Percentiles rank a stretch among this genome's conserved stretches.
phyloP scores from a whole-genome alignment of 768 basidiomycete genomes.

The Pisolithus tinctorius region DNA sequence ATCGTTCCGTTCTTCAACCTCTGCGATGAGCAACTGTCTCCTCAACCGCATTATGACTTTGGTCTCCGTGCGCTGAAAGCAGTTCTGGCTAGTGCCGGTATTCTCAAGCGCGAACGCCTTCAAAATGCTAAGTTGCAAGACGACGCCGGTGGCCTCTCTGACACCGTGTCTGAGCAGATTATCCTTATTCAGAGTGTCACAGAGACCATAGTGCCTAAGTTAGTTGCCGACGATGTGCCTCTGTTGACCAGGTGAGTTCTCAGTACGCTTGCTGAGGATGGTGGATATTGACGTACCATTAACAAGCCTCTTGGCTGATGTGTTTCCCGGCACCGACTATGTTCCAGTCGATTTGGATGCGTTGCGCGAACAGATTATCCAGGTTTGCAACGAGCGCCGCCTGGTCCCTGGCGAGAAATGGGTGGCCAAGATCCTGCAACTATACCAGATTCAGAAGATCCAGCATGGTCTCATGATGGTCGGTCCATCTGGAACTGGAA shows the following conservation, averaged over 20 bases:
- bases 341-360: slow-evolving; percentile 82
- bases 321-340: slow-evolving; percentile 95
- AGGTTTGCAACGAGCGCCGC: slow-evolving; percentile 81
- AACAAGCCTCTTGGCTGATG: slow-evolving; percentile 81
- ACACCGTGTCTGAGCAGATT: slow-evolving; percentile 81
- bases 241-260: slow-evolving; percentile 74
- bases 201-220: slow-evolving; percentile 96
- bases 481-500: slow-evolving; percentile 93
- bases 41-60: slow-evolving; percentile 98
- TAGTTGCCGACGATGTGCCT: slow-evolving; percentile 96
- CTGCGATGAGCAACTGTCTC: slow-evolving; percentile 93
- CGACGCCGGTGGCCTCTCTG: slow-evolving; percentile 52
- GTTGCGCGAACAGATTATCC: slow-evolving; percentile 76
- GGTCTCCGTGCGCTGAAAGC: slow-evolving; percentile 96
- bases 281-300: not conserved
- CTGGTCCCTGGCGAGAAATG: slow-evolving; percentile 84
- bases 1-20: slow-evolving; percentile 99
- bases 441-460: slow-evolving; percentile 99
- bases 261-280: not conserved
- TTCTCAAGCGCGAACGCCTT: slow-evolving; percentile 88
- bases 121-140: slow-evolving; percentile 38
- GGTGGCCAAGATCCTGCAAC: slow-evolving; percentile 92
- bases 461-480: slow-evolving; percentile 99
- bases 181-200: slow-evolving; percentile 98
- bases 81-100: slow-evolving; percentile 94